These are phyloP conservation scores for Penicillium brasilianum DNA, from an alignment of 2,329 filamentous ascomycete species.

Conservation along the genomic window DNA sequence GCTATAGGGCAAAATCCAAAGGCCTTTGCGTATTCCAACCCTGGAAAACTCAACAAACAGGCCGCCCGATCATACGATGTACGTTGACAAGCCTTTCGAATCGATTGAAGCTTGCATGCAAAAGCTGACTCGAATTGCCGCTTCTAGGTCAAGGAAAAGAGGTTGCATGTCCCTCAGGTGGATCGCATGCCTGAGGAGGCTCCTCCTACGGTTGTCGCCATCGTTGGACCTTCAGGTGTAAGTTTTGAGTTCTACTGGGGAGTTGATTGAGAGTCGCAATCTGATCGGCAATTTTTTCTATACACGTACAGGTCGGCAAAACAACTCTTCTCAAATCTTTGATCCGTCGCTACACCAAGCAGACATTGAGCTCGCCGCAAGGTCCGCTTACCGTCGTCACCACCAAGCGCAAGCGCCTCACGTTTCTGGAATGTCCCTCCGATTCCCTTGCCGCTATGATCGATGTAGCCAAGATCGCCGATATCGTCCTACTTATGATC, in stretches of 20 bases:
- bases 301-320: slow-evolving; percentile 67
- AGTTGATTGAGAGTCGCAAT: not conserved
- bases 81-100: slow-evolving; percentile 27
- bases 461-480: slow-evolving; percentile 93
- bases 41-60: slow-evolving; percentile 77
- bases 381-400: slow-evolving; percentile 96
- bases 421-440: slow-evolving; percentile 94
- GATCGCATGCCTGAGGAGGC: slow-evolving; percentile 95
- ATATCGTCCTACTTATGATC: slow-evolving; percentile 97
- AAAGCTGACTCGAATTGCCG: slow-evolving; percentile 22
- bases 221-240: slow-evolving; percentile 92
- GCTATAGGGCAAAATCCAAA: slow-evolving; percentile 77
- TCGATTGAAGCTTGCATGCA: slow-evolving; percentile 5
- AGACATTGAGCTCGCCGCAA: slow-evolving; percentile 85
- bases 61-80: slow-evolving; percentile 62
- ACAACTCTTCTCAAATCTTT: slow-evolving; percentile 94
- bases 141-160: slow-evolving; percentile 84
- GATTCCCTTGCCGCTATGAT: slow-evolving; percentile 95
- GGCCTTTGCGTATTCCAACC: slow-evolving; percentile 83
- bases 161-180: slow-evolving; percentile 93
- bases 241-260: slow-evolving; percentile 25
- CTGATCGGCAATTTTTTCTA: slow-evolving; percentile 17
- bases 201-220: slow-evolving; percentile 87
- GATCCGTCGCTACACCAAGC: slow-evolving; percentile 92
- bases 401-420: slow-evolving; percentile 91